Evolutionary conservation across 2,329 filamentous ascomycete species (phyloP), one percentile per base, ranked within the genome.

Genomic region (Rhynchosporium graminicola): DNA sequence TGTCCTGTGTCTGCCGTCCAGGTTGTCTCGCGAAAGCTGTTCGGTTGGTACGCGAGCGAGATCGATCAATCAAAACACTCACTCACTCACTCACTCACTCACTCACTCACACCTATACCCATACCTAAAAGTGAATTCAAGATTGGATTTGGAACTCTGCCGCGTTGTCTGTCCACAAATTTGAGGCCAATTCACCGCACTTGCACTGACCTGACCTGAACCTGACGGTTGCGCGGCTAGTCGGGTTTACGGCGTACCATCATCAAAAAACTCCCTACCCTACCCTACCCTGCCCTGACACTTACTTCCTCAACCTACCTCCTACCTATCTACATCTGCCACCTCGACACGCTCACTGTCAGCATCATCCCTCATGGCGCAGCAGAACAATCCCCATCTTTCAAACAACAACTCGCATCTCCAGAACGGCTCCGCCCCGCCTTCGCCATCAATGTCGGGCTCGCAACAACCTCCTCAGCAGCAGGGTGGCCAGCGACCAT

Each of bases 361-460:
- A 57, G 59, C 65, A 54, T 63, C 60, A 56, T 47, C 51, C 63
- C 57, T 48, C n/a, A 68, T 71, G 68, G 69, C 68, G 63, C 67
- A 69, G 67, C 68, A 71, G 55, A 70, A 73, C 61, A 69, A 65
- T 62, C 70, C 71, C 45, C 71, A 71, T 61, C 63, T 70, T 31
- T 68, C 67, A 10, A 67, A 52, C 50, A 38, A 20, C 15, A 52
- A 52, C 13, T 20, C 64, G 45, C 69, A 69, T 64, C 70, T 67
- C 15, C 67, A 68, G 55, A 73, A 72, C 71, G 69, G 70, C 48
- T 73, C 72, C 29, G 68, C 70, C 31, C 71, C 69, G 15, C 58
- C 70, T 4, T 73, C 73, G 10, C 72, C 72, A 56, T 73, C 73
- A 26, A 74, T 74, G 72, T 73, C 73, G 63, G 72, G 69, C 63